These are phyloP conservation scores for Picea mariana DNA, from an alignment of 83 land plant species.

Conservation along the genomic window DNA sequence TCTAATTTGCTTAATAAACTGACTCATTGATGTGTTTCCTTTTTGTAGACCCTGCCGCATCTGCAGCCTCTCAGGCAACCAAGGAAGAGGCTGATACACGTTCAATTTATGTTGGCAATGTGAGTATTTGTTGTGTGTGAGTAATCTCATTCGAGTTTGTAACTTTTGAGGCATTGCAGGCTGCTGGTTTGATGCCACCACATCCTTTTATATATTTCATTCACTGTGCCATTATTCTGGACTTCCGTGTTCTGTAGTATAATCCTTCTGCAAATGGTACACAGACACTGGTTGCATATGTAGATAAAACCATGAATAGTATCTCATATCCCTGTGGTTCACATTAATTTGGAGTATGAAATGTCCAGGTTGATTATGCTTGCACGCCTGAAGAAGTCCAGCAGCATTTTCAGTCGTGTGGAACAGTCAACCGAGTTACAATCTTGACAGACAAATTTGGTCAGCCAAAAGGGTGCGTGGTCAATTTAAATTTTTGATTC, in stretches of 20 bases:
- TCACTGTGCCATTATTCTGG: too few relatives aligned
- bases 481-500: neutral
- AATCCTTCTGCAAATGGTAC: too few relatives aligned
- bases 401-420: conserved; percentile 90
- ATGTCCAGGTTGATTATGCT: conserved; percentile 76
- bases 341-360: neutral
- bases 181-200: neutral
- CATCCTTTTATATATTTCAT: neutral
- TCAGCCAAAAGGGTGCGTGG: conserved; percentile 61
- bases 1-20: neutral
- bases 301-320: too few relatives aligned
- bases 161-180: neutral
- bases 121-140: conserved; percentile 27
- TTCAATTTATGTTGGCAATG: conserved; percentile 91
- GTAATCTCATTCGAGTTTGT: neutral
- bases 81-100: conserved; percentile 94
- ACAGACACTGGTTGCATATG: too few relatives aligned
- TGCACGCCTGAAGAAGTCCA: conserved; percentile 91
- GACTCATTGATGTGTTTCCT: neutral
- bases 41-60: conserved; percentile 37
- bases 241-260: too few relatives aligned
- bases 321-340: neutral
- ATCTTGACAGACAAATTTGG: conserved; percentile 90
- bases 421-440: conserved; percentile 83
- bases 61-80: conserved; percentile 74